Conservation (phyloP, 768 basidiomycete genomes). For the Chiua virens region DNA sequence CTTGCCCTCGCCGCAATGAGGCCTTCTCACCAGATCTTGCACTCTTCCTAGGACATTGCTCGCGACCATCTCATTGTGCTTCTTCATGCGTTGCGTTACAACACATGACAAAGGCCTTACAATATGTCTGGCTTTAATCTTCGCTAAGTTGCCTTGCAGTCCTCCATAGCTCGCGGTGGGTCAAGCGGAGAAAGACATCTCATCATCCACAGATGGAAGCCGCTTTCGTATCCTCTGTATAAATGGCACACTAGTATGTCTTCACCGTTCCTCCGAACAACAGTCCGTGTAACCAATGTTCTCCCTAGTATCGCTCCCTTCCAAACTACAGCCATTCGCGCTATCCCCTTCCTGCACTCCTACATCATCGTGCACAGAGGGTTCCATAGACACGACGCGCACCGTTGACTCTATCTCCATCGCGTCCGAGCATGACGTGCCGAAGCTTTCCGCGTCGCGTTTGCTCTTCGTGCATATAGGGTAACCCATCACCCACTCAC, state of each 20-base stretch:
- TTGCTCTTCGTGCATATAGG: slow-evolving; percentile 69
- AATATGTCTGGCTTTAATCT: slow-evolving; percentile 23
- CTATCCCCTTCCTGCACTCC: slow-evolving; percentile 5
- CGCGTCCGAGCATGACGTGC: slow-evolving; percentile 18
- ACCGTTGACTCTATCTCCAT: slow-evolving; percentile 25
- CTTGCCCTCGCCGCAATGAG: slow-evolving; percentile 14
- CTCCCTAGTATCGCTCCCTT: slow-evolving; percentile 8
- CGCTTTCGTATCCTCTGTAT: slow-evolving; percentile 22
- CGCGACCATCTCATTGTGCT: slow-evolving; percentile 20
- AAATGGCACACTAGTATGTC: slow-evolving; percentile 20
- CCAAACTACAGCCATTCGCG: slow-evolving; percentile 3
- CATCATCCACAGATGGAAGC: slow-evolving; percentile 24
- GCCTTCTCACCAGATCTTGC: slow-evolving; percentile 11
- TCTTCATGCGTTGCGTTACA: slow-evolving; percentile 26
- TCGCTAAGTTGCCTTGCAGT: slow-evolving; percentile 26
- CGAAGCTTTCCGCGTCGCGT: slow-evolving; percentile 49
- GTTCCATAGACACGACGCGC: slow-evolving; percentile 15
- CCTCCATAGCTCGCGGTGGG: slow-evolving; percentile 13
- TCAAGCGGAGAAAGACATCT: slow-evolving; percentile 19
- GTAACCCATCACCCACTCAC: slow-evolving; percentile 35
- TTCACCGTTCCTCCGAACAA: slow-evolving; percentile 1
- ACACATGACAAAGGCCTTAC: slow-evolving; percentile 29
- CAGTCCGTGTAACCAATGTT: slow-evolving; percentile 17
- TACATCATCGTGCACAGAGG: slow-evolving; percentile 16
- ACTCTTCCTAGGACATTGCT: slow-evolving; percentile 16